Evolutionary conservation across 2,329 filamentous ascomycete species (phyloP), one percentile per base, ranked within the genome.

Genomic region (Penicillium sp.): DNA sequence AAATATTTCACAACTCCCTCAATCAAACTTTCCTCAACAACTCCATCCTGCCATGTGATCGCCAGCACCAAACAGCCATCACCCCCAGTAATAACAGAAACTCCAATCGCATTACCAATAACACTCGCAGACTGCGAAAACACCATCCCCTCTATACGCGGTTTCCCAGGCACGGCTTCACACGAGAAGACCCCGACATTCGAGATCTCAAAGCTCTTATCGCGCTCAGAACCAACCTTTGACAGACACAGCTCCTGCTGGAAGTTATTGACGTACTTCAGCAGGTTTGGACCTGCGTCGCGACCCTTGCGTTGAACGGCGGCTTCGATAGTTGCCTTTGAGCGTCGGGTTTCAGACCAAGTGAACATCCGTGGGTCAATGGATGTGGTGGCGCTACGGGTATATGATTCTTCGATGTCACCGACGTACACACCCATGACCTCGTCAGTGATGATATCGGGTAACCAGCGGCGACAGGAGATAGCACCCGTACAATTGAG

Each of bases 101-200:
- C 69, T 15, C 70, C 71, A 45, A 83, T 63, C 4, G 78, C 76
- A 30, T 71, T 68, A 0, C 79, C 77, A 2, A 75, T 71, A 1
- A 78, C 75, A 65, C 73, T 77, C 2, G 75, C 72, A 64, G 77
- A 78, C 64, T 84, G 81, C 26, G 80, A 81, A 58, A 84, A 83
- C 4, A 80, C 62, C 67, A 82, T 75, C 3, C 78, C 73, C 1
- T 76, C 76, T 30, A 82, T 73, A 19, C 61, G 66, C 66, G 74
- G 68, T 8, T 61, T 58, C 35, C 63, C 59, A 4, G 65, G 13
- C 15, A 62, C 62, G 22, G 53, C 44, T 17, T 60, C 59, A 2
- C 54, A 44, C 15, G 66, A 66, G 50, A 79, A 72, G 2, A 77
- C 68, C 0, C 82, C 82, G 4, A 84, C 57, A 66, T 83, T 84